Conservation (phyloP, 768 basidiomycete genomes). For the Neoboletus brunneissimus region DNA sequence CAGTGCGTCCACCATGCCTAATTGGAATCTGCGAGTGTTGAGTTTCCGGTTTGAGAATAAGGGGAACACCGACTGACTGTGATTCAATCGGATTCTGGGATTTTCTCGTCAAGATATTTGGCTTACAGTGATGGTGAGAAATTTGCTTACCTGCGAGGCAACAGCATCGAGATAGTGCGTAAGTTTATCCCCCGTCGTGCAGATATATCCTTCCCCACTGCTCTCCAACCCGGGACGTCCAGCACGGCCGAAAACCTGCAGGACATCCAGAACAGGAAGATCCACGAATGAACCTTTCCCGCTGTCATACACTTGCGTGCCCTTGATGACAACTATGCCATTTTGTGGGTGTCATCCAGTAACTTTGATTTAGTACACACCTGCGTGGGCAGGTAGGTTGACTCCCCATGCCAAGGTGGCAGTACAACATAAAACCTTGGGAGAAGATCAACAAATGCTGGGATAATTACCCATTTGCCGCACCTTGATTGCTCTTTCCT, state of each 20-base stretch:
- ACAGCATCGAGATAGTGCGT: conserved; percentile 86
- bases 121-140: background rate
- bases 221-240: conserved; percentile 84
- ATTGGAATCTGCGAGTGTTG: conserved; percentile 54
- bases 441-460: background rate
- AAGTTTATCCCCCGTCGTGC: conserved; percentile 91
- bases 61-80: conserved; percentile 49
- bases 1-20: conserved; percentile 84
- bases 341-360: conserved; percentile 8
- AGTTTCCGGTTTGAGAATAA: background rate
- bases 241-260: conserved; percentile 97
- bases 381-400: conserved; percentile 96
- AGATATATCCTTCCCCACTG: conserved; percentile 96
- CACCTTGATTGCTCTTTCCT: conserved; percentile 88
- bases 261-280: conserved; percentile 89
- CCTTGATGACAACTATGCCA: conserved; percentile 84
- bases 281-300: conserved; percentile 88
- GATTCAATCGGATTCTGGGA: conserved; percentile 92
- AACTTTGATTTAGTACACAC: conserved; percentile 38
- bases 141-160: conserved; percentile 66
- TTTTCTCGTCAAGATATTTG: background rate
- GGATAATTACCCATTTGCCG: background rate
- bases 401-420: conserved; percentile 99
- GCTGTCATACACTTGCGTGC: conserved; percentile 94
- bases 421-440: conserved; percentile 95